Evolutionary conservation across 345 rosid genomes (phyloP).

Genomic region (Aquilaria sinensis): DNA sequence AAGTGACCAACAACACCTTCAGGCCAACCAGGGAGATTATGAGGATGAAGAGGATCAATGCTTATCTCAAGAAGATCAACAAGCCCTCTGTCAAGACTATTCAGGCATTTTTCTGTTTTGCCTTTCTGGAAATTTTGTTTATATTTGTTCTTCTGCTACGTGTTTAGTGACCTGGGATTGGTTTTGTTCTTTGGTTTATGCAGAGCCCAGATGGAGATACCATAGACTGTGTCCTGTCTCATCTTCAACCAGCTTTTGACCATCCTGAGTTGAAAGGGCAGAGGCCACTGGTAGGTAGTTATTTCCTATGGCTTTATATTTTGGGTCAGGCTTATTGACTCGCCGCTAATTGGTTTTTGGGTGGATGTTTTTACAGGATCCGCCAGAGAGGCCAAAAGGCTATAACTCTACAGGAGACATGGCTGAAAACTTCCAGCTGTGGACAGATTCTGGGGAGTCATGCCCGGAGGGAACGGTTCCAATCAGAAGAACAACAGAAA

Average conservation of each 20-base stretch:
- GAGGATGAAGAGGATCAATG: constrained; percentile 43
- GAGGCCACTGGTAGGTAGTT: constrained; percentile 49
- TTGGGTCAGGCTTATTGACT: not conserved
- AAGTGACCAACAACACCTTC: constrained; percentile 38
- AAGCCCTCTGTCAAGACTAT: constrained; percentile 88
- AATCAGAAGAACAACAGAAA: constrained; percentile 65
- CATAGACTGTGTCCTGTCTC: constrained; percentile 81
- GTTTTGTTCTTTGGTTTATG: constrained; percentile 7
- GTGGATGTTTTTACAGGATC: constrained; percentile 39
- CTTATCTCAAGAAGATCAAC: constrained; percentile 66
- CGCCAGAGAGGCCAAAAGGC: constrained; percentile 51
- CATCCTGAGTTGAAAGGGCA: constrained; percentile 77
- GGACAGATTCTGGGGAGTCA: constrained; percentile 73
- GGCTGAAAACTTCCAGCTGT: constrained; percentile 50
- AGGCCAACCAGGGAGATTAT: constrained; percentile 36
- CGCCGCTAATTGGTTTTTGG: not conserved
- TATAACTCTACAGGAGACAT: constrained; percentile 29
- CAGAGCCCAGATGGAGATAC: constrained; percentile 99
- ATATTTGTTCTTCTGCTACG: constrained; percentile 5
- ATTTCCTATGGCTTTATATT: not conserved
- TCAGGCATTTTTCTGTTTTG: constrained; percentile 32
- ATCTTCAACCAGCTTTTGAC: constrained; percentile 90
- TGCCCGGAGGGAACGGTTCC: constrained; percentile 92
- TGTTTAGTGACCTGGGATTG: constrained; percentile 2
- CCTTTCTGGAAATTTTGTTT: constrained; percentile 1